phyloP scores from a whole-genome alignment of 257 asterid species.

The Solanum corneliomulleri region DNA sequence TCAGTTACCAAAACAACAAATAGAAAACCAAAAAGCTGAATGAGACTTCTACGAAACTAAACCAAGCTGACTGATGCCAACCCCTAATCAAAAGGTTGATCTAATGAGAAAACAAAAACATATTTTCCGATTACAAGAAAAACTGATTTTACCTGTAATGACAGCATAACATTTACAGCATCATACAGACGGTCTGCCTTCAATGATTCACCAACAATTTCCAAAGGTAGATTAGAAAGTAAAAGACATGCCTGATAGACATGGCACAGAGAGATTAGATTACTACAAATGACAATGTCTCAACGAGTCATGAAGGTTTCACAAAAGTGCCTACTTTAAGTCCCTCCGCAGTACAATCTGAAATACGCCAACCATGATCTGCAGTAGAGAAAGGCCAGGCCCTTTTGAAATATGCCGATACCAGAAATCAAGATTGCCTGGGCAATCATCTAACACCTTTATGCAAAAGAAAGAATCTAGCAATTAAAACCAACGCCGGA shows the following conservation, averaged over 20 bases:
- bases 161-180: conserved; percentile 76
- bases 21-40: not conserved
- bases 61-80: not conserved
- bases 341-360: conserved; percentile 97
- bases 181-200: conserved; percentile 50
- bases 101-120: not conserved
- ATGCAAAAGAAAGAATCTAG: conserved; percentile 4
- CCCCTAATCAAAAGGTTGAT: not conserved
- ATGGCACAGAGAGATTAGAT: not conserved
- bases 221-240: conserved; percentile 60
- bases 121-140: not conserved
- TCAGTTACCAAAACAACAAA: not conserved
- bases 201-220: conserved; percentile 60
- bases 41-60: not conserved
- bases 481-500: not conserved
- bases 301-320: not conserved
- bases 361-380: conserved; percentile 97
- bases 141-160: conserved; percentile 58
- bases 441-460: conserved; percentile 78
- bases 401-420: conserved; percentile 92
- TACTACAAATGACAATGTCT: not conserved
- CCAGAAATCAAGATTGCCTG: conserved; percentile 66
- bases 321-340: conserved; percentile 41
- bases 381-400: conserved; percentile 98
- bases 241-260: conserved; percentile 46